Evolutionary conservation across 2,329 filamentous ascomycete genomes (phyloP), one percentile per base, ranked within the genome.

Genomic region (Oidium heveae): DNA sequence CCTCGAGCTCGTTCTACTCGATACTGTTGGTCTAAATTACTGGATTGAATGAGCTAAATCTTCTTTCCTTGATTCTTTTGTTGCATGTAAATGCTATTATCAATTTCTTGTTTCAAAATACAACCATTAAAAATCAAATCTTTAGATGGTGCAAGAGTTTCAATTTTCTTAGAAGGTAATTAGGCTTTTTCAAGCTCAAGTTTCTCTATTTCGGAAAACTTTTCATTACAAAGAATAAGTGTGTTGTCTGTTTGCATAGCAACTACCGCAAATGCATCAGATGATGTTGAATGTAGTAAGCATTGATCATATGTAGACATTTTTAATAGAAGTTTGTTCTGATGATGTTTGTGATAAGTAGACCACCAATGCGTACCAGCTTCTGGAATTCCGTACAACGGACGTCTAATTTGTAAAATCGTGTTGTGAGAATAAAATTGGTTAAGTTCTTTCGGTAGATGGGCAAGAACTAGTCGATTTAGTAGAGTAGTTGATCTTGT

Each of bases 271-370:
- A 55, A 55, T 37, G 46, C 44, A n/a, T 52, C 13, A 39, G 18
- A 6, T 49, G 46, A 18, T 49, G 46, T 49, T 22, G 46, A 24
- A 32, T 22, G 22, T 15, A 55, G 33, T 7, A 55, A 33, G 44
- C 44, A 55, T 12, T 44, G 54, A 28, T 55, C 54, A 39, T 51
- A 55, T n/a, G 44, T 51, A 8, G 54, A 55, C 10, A 28, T 32
- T 10, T 24, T 15, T 46, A 55, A 41, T 20, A 24, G 18, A 12
- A 55, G 44, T 18, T 43, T 51, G 7, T 55, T 33, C 24, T 15
- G n/a, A 36, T 55, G 53, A 36, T 55, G 53, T 7, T 36, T 49
- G 32, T 49, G 20, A 34, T 55, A 55, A 7, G 41, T 55, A 16
- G 15, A 15, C 18, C 18, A 55, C 53, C 43, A 55, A 32, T 55